Base-by-base conservation (phyloP, 345 rosid genomes). In the Aquilaria sinensis region DNA sequence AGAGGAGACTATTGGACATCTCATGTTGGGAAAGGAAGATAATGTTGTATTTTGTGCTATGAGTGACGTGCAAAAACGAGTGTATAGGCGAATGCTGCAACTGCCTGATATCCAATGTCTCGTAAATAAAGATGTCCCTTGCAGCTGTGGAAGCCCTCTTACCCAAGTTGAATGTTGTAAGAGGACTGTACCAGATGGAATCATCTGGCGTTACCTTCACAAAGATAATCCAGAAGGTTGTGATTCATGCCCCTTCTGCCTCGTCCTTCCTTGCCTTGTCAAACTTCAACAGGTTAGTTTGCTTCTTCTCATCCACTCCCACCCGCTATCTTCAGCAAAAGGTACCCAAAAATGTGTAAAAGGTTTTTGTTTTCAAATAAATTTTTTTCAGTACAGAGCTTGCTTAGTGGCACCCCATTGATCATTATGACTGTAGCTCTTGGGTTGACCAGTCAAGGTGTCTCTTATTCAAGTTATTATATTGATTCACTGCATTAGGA, bases 11-110 rank as follows among this genome's bases (percentile, higher is more conserved):
- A 93, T 93, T 64, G 97, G 96, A 11, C 96, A 88, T 82, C 80
- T 90, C 61, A 80, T 93, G 98, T 80, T 90, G 96, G 98, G 98
- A 59, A 93, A 93, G 76, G 98, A 93, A 80, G 98, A 93, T 72
- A 93, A 93, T 63, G 96, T 88, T 9, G 89, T 93, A 23, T 93
- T 93, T 58, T 93, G 98, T 68, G 79, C 92, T 58, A 93, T 93
- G 98, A 90, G 98, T 55, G 88, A 83, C 70, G 61, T 93, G 70
- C 95, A 90, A 70, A 93, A 81, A 65, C 82, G 95, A 23, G 95
- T 79, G 4, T 93, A 90, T 68, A 72, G 69, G 62, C 83, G 99
- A 85, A 86, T 85, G 89, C 45, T 93, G 67, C 90, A 85, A 64
- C 77, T 86, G 55, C 96, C 97, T 14, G 99, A 93, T 7, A 59